These are phyloP conservation scores for Tremella yokohamensis DNA, from an alignment of 768 basidiomycete species.

Conservation along the genomic window DNA sequence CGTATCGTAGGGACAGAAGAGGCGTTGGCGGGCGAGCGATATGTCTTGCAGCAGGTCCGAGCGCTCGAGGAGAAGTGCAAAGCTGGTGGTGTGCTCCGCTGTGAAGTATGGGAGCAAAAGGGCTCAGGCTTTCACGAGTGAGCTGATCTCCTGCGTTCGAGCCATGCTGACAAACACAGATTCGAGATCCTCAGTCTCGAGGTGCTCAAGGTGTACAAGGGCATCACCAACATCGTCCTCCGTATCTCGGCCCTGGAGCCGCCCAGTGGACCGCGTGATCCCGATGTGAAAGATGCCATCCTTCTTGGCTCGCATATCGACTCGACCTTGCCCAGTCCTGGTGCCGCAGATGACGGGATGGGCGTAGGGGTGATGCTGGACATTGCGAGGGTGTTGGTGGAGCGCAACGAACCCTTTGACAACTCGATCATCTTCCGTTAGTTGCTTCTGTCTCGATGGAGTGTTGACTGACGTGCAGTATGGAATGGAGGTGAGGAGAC, in stretches of 20 bases:
- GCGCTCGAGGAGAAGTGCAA: conserved; percentile 65
- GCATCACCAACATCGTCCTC: conserved; percentile 83
- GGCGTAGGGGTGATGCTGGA: conserved; percentile 90
- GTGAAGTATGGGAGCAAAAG: conserved; percentile 86
- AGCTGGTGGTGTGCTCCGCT: conserved; percentile 66
- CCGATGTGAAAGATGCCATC: conserved; percentile 72
- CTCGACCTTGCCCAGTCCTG: conserved; percentile 79
- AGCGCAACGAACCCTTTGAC: conserved; percentile 66
- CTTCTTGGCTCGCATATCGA: conserved; percentile 88
- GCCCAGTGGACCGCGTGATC: conserved; percentile 58
- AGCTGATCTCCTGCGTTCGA: conserved; percentile 40
- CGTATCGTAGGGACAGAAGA: conserved; percentile 86
- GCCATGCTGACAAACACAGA: conserved; percentile 52
- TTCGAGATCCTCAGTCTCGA: conserved; percentile 85
- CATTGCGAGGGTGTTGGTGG: conserved; percentile 69
- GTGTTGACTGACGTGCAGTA: conserved; percentile 55
- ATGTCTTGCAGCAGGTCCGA: conserved; percentile 69
- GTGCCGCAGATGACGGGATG: conserved; percentile 63
- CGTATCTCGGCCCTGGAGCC: conserved; percentile 61
- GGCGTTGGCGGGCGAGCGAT: conserved; percentile 77
- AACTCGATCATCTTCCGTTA: conserved; percentile 77
- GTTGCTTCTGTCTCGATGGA: conserved; percentile 44
- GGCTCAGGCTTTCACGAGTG: conserved; percentile 85
- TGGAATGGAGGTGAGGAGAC: conserved; percentile 96
- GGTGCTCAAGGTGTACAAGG: conserved; percentile 78